These are phyloP conservation scores for Ustilago nuda DNA, from an alignment of 1,284 basidiomycete genomes.

Conservation along the genomic window DNA sequence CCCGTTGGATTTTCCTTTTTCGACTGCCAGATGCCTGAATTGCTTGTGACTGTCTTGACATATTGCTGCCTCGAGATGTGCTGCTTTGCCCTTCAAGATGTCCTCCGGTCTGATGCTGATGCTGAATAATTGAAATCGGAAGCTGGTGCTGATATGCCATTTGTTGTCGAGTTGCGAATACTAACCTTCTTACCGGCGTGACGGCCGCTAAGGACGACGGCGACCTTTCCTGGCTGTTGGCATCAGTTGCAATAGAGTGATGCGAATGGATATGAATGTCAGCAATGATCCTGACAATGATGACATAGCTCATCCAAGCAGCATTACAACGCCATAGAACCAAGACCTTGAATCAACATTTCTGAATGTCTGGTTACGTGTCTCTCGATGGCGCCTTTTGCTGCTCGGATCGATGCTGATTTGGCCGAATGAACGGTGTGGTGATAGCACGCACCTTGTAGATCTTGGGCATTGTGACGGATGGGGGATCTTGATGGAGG, in stretches of 20 bases:
- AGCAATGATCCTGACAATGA: conserved; percentile 9
- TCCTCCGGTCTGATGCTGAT: not conserved
- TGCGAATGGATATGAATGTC: conserved; percentile 3
- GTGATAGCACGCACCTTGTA: conserved; percentile 58
- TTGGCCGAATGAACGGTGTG: not conserved
- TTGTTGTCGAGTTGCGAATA: conserved; percentile 18
- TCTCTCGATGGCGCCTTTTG: conserved; percentile 22
- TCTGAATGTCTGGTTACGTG: conserved; percentile 9
- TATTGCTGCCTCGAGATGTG: not conserved
- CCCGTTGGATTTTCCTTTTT: not conserved
- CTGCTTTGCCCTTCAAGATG: not conserved
- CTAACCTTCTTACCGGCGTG: conserved; percentile 69
- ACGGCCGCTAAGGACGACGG: conserved; percentile 68
- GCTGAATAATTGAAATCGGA: conserved; percentile 4
- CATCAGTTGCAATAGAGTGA: conserved; percentile 67
- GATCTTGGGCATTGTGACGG: conserved; percentile 64
- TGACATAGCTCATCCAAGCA: conserved; percentile 8
- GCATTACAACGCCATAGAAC: conserved; percentile 18
- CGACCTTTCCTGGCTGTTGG: conserved; percentile 97
- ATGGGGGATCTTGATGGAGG: conserved; percentile 54
- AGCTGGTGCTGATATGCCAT: conserved; percentile 17
- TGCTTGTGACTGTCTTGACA: not conserved
- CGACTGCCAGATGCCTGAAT: not conserved
- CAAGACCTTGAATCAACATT: not conserved
- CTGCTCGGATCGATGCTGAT: conserved; percentile 9